These are phyloP conservation scores for Diaporthe citrichinensis DNA, from an alignment of 2,329 filamentous ascomycete genomes.

Conservation along the genomic window DNA sequence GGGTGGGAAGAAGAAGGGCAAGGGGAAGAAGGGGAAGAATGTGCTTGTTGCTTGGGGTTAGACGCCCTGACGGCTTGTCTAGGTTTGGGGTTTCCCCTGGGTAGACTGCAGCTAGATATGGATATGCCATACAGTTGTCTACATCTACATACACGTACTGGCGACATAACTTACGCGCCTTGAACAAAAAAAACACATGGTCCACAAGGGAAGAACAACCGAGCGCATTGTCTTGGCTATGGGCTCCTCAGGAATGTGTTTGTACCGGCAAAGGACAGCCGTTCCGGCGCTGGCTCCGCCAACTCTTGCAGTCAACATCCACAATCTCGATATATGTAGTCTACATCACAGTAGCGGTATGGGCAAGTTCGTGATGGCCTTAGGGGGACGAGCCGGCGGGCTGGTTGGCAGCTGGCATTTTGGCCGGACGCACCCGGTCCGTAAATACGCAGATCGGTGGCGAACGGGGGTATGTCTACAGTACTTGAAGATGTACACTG, in stretches of 20 bases:
- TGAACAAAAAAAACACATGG: background rate
- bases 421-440: background rate
- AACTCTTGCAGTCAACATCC: no score
- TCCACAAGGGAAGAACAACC: background rate
- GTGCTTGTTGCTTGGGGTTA: slow-evolving; percentile 74
- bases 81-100: background rate
- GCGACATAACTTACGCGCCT: background rate
- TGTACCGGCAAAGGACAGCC: no score
- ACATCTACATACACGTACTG: background rate
- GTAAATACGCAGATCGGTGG: background rate
- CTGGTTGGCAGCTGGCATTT: background rate
- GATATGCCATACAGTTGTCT: background rate
- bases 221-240: background rate
- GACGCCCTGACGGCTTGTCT: no score
- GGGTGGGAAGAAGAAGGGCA: slow-evolving; percentile 66
- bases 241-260: background rate
- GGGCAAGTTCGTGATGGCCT: background rate
- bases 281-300: no score
- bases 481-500: no score
- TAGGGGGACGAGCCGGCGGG: no score
- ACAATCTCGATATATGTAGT: background rate
- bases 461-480: no score
- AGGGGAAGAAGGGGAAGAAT: slow-evolving; percentile 73
- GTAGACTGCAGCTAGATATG: background rate
- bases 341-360: background rate